Conservation (phyloP, 345 rosid genomes). For the Murraya koenigii region DNA sequence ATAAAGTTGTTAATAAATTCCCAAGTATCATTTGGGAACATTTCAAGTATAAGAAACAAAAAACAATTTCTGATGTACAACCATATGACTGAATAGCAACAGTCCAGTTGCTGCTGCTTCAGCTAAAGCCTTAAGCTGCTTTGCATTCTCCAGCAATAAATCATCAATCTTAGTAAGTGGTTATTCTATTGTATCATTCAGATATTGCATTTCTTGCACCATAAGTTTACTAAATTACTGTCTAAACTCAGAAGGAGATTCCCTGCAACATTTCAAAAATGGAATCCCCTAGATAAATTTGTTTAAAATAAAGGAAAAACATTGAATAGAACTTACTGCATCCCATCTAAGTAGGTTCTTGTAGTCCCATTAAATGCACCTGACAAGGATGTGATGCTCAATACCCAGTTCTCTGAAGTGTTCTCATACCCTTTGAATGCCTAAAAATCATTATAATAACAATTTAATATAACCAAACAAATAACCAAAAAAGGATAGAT, state of each 20-base stretch:
- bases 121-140: neutral
- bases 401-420: slow-evolving; percentile 87
- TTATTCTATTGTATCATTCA: neutral
- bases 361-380: slow-evolving; percentile 98
- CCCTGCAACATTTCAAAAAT: neutral
- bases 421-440: slow-evolving; percentile 71
- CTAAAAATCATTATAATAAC: slow-evolving; percentile 36
- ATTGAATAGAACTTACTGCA: slow-evolving; percentile 56
- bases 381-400: slow-evolving; percentile 88
- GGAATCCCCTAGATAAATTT: neutral
- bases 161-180: neutral
- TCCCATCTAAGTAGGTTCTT: slow-evolving; percentile 87
- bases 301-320: slow-evolving; percentile 2
- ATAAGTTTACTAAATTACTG: neutral
- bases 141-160: neutral
- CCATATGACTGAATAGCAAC: neutral
- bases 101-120: neutral
- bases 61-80: neutral
- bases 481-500: neutral
- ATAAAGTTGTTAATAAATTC: neutral
- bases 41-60: neutral
- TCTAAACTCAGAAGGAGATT: neutral
- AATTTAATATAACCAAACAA: neutral
- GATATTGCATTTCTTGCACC: neutral
- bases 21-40: neutral